These are phyloP conservation scores for Saccharomyces hybrid DNA, from an alignment of 1,139 yeast genomes.

Conservation along the genomic window DNA sequence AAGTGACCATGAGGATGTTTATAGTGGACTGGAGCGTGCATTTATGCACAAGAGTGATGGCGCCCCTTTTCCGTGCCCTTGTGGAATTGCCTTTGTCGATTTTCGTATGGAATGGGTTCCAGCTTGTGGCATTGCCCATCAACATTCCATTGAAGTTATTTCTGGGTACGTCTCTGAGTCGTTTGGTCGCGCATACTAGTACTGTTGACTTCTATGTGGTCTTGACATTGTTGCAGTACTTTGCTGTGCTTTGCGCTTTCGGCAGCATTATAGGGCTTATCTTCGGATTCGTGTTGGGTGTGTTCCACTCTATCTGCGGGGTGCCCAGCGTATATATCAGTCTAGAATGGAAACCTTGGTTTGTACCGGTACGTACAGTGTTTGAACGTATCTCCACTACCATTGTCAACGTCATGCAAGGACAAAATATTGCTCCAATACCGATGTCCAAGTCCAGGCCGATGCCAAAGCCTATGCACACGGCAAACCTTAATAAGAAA, in stretches of 20 bases:
- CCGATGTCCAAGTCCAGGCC: neutral
- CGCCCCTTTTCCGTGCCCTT: conserved; percentile 3
- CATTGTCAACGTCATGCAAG: neutral
- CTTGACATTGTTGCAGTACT: conserved; percentile 10
- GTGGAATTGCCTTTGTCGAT: conserved; percentile 17
- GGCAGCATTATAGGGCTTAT: neutral
- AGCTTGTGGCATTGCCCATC: conserved; percentile 9
- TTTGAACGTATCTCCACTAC: neutral
- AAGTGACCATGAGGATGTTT: neutral
- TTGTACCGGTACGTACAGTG: neutral
- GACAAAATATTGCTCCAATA: neutral
- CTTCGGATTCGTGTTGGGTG: conserved; percentile 1
- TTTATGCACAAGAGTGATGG: neutral
- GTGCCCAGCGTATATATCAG: conserved; percentile 5
- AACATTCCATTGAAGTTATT: conserved; percentile 5
- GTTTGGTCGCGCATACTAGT: conserved; percentile 5
- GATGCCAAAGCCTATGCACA: neutral
- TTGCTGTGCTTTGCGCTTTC: conserved; percentile 7
- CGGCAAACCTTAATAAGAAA: neutral
- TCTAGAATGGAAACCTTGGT: neutral
- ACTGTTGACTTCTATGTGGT: conserved; percentile 6
- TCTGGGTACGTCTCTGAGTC: conserved; percentile 10
- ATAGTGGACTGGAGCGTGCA: neutral
- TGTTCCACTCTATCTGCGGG: conserved; percentile 1
- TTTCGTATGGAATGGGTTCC: conserved; percentile 12